Conservation (phyloP, 805 yeast species). For the Sugiyamaella marilandica region DNA sequence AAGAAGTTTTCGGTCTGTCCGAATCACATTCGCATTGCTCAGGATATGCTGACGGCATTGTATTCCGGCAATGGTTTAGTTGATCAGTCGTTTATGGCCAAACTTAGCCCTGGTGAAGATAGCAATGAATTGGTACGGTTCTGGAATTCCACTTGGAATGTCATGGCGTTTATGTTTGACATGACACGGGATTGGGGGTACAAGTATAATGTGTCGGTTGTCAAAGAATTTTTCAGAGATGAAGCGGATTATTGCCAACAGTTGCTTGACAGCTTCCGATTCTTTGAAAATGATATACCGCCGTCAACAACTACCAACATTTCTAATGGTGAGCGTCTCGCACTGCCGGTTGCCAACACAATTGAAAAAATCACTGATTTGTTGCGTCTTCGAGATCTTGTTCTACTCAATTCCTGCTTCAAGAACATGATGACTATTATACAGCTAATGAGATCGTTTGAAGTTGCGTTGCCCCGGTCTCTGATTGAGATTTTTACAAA, state of each 20-base stretch:
- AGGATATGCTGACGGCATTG: slow-evolving; percentile 64
- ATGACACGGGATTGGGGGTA: slow-evolving; percentile 75
- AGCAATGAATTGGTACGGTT: slow-evolving; percentile 36
- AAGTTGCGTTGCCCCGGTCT: slow-evolving; percentile 47
- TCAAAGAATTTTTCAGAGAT: slow-evolving; percentile 82
- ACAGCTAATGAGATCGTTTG: slow-evolving; percentile 29
- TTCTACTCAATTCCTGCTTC: slow-evolving; percentile 69
- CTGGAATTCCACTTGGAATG: slow-evolving; percentile 73
- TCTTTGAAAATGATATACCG: slow-evolving; percentile 35
- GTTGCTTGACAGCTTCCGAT: slow-evolving; percentile 60
- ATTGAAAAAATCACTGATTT: slow-evolving; percentile 68
- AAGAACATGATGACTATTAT: slow-evolving; percentile 31
- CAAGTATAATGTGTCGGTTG: slow-evolving; percentile 47
- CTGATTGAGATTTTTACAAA: slow-evolving; percentile 49
- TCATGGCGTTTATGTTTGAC: slow-evolving; percentile 61
- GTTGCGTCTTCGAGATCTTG: slow-evolving; percentile 77
- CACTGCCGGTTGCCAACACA: slow-evolving; percentile 46
- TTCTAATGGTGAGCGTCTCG: slow-evolving; percentile 30
- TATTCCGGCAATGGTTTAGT: slow-evolving; percentile 59
- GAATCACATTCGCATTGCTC: slow-evolving; percentile 63
- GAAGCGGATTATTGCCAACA: slow-evolving; percentile 71
- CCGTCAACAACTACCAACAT: background rate
- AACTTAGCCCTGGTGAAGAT: slow-evolving; percentile 26
- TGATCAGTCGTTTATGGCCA: slow-evolving; percentile 28
- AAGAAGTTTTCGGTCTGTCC: slow-evolving; percentile 69